Conservation (phyloP, 148 eudicot species). For the Heliamphora exappendiculata region DNA sequence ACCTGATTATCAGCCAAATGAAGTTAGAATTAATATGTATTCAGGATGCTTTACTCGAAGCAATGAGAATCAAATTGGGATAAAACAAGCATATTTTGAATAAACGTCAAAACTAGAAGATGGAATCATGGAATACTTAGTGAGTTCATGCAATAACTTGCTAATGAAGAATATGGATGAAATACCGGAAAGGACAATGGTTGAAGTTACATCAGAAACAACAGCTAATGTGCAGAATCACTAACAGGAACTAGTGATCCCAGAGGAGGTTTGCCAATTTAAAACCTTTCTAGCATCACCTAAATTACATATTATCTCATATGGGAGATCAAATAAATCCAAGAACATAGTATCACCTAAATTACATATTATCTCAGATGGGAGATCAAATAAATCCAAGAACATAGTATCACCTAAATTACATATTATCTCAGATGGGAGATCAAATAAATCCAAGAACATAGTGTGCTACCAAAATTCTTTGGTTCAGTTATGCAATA, state of each 20-base stretch:
- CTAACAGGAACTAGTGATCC: neutral
- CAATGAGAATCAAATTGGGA: neutral
- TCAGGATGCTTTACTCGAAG: neutral
- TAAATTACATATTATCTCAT: neutral
- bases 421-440: neutral
- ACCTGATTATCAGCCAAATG: conserved; percentile 34
- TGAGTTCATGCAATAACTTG: neutral
- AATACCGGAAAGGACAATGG: neutral
- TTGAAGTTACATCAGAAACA: neutral
- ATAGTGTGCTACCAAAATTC: neutral
- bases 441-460: neutral
- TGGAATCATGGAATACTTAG: neutral
- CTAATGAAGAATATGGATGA: neutral
- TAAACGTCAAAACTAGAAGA: neutral
- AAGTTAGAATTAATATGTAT: neutral
- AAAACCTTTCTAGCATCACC: neutral
- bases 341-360: neutral
- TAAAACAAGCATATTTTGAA: neutral
- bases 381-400: neutral
- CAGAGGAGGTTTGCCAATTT: neutral
- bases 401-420: neutral
- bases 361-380: neutral
- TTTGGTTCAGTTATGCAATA: neutral
- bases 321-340: neutral
- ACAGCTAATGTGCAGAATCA: neutral